Evolutionary conservation across 441 rosid species (phyloP).

Genomic region (Pelargonium australe): DNA sequence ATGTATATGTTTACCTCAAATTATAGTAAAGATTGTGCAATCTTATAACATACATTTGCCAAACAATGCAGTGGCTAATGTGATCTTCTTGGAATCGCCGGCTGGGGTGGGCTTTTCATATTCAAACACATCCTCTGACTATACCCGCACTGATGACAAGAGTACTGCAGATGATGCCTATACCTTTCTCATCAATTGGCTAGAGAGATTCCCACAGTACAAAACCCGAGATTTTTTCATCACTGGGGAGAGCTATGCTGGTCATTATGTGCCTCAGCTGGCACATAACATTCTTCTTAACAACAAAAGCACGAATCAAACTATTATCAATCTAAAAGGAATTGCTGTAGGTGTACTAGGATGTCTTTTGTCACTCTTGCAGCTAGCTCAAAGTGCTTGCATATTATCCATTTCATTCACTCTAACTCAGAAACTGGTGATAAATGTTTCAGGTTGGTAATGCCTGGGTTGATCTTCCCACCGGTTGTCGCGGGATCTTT

Average conservation of each 20-base stretch:
- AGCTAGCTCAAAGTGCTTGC: not conserved
- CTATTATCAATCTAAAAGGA: conserved; percentile 31
- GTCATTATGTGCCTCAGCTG: conserved; percentile 39
- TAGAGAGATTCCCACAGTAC: conserved; percentile 38
- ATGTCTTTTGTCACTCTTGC: not conserved
- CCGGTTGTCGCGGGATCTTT: conserved; percentile 1
- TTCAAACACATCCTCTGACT: conserved; percentile 28
- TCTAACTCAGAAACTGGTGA: too few relatives aligned
- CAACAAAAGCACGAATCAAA: conserved; percentile 21
- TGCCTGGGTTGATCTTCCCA: conserved; percentile 25
- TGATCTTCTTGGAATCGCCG: conserved; percentile 35
- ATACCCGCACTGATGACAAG: conserved; percentile 18
- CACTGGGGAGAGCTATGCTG: conserved; percentile 37
- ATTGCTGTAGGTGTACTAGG: conserved; percentile 21
- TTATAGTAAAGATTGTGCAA: not conserved
- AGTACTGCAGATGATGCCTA: conserved; percentile 28
- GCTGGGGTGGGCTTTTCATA: conserved; percentile 39
- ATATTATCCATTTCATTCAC: too few relatives aligned
- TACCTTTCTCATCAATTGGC: conserved; percentile 29
- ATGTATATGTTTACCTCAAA: too few relatives aligned
- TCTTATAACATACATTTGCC: not conserved
- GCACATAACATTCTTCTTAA: conserved; percentile 24
- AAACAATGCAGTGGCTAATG: conserved; percentile 24
- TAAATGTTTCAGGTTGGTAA: conserved; percentile 32
- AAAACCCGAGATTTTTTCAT: conserved; percentile 31